Evolutionary conservation across 1,139 yeast genomes (phyloP).

Genomic region (Geotrichum phurueaensis): DNA sequence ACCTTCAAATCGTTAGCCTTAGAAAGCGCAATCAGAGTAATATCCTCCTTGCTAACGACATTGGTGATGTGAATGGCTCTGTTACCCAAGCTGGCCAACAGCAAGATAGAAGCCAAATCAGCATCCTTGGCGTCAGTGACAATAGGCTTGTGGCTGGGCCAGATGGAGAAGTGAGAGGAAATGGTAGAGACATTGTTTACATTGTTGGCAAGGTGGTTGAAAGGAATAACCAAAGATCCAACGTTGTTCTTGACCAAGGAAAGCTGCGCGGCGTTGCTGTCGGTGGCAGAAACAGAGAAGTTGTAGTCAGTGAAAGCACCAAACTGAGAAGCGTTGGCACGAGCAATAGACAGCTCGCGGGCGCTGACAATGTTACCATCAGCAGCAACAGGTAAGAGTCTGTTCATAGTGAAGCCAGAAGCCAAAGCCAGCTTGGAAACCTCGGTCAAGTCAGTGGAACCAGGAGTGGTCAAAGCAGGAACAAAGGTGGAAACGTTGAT

Average conservation of each 20-base stretch:
- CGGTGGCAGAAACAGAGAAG: constrained; percentile 77
- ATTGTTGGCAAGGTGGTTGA: constrained; percentile 60
- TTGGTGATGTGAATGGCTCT: constrained; percentile 86
- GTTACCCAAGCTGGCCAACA: constrained; percentile 82
- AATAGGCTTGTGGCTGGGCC: constrained; percentile 84
- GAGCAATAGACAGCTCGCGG: constrained; percentile 56
- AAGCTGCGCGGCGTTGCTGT: constrained; percentile 56
- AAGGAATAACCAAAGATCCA: constrained; percentile 76
- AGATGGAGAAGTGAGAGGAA: constrained; percentile 69
- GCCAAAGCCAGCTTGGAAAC: constrained; percentile 68
- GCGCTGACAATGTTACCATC: constrained; percentile 61
- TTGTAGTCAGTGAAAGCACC: constrained; percentile 75
- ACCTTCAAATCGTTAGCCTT: constrained; percentile 76
- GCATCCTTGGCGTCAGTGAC: constrained; percentile 90
- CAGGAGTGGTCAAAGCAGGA: constrained; percentile 52
- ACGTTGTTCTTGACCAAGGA: constrained; percentile 61
- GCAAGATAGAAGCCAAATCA: constrained; percentile 81
- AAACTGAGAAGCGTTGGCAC: constrained; percentile 35
- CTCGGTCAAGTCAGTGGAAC: constrained; percentile 51
- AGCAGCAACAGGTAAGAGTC: constrained; percentile 68
- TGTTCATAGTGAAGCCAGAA: constrained; percentile 84
- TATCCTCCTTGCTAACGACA: constrained; percentile 74
- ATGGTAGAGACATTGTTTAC: constrained; percentile 64
- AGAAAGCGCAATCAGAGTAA: constrained; percentile 77
- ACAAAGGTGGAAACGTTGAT: constrained; percentile 76